Evolutionary conservation across 192 early-diverging fungal species (phyloP), one percentile per base, ranked within the genome.

Genomic region (Entomortierella beljakovae): DNA sequence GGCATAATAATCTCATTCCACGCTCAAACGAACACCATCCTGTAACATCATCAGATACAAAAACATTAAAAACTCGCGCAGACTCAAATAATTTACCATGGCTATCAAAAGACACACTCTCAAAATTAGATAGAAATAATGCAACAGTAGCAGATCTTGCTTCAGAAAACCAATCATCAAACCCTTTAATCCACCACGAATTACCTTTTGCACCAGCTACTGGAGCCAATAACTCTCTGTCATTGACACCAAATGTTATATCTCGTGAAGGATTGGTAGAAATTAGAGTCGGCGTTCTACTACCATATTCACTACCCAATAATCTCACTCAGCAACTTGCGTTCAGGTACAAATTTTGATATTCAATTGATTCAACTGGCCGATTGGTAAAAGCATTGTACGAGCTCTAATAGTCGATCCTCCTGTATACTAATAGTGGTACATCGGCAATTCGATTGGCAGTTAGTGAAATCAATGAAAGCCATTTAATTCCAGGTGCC

Each of bases 361-460:
- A n/a, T n/a, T n/a, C n/a, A n/a, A n/a, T n/a, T n/a, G n/a, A n/a
- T n/a, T n/a, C n/a, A n/a, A n/a, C n/a, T n/a, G n/a, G n/a, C n/a
- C n/a, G n/a, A n/a, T n/a, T n/a, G n/a, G n/a, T n/a, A n/a, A n/a
- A n/a, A n/a, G n/a, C n/a, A n/a, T n/a, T n/a, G n/a, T n/a, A n/a
- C n/a, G n/a, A n/a, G n/a, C n/a, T n/a, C n/a, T n/a, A n/a, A n/a
- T n/a, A n/a, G n/a, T n/a, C n/a, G n/a, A n/a, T n/a, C n/a, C n/a
- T 20, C 26, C 11, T 10, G 8, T n/a, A 49, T 53, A 8, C 32
- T 22, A 35, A 33, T 62, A 86, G 85, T 67, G 85, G 85, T 8
- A 75, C 81, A 8, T 86, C 85, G 6, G 85, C 85, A 4, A 86
- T 86, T 22, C 71, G 85, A 35, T 43, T 86, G 67, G 85, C 85